A percentile compares a stretch with the other conserved stretches of the same genome.
These are phyloP conservation scores for Geotrichum fermentans DNA, from an alignment of 1,139 yeast species.

Conservation along the genomic window DNA sequence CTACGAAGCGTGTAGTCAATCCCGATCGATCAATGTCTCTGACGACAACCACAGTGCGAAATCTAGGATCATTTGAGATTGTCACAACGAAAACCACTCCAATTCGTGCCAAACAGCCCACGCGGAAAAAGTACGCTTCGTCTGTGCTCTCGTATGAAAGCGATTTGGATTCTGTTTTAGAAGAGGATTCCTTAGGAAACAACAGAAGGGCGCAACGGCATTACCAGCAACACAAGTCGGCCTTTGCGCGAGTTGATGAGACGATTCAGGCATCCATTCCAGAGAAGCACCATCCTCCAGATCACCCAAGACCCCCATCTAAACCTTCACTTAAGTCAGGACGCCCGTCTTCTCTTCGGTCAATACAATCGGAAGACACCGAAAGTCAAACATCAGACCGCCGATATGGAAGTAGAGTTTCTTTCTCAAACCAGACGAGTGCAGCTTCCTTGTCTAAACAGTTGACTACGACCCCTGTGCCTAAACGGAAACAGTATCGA, in stretches of 20 bases:
- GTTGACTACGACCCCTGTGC: not conserved
- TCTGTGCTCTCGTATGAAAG: constrained; percentile 33
- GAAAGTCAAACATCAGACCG: constrained; percentile 4
- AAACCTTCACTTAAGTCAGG: constrained; percentile 34
- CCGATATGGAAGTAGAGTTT: constrained; percentile 6
- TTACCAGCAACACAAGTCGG: constrained; percentile 9
- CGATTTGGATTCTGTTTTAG: constrained; percentile 34
- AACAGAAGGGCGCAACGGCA: constrained; percentile 6
- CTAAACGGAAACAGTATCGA: not conserved
- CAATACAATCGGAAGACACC: constrained; percentile 5
- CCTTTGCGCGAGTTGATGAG: constrained; percentile 13
- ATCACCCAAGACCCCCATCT: constrained; percentile 32
- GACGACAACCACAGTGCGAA: constrained; percentile 39
- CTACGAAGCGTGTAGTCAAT: constrained; percentile 23
- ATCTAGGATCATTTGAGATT: constrained; percentile 38
- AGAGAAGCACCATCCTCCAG: constrained; percentile 28
- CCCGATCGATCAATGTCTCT: constrained; percentile 38
- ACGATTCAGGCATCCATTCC: constrained; percentile 4
- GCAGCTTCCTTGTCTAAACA: not conserved
- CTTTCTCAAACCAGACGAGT: constrained; percentile 6
- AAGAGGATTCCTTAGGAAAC: constrained; percentile 27
- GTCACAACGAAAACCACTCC: constrained; percentile 35
- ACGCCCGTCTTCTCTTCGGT: constrained; percentile 20
- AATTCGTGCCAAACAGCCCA: constrained; percentile 17
- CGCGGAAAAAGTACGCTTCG: constrained; percentile 25